phyloP scores from a whole-genome alignment of 768 basidiomycete species.

The Cystofilobasidium capitatum region DNA sequence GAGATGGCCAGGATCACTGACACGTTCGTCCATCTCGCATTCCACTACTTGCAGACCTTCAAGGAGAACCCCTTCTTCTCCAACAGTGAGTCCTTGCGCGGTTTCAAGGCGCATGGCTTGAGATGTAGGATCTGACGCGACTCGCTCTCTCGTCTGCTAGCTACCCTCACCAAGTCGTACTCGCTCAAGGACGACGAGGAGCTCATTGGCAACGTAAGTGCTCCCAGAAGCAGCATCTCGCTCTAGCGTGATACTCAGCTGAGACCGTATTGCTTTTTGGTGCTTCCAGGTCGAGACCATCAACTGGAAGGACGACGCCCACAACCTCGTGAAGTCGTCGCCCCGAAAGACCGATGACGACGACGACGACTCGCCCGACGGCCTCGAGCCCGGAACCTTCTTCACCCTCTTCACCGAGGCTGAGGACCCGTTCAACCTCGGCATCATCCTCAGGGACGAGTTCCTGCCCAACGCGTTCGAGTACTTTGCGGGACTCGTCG shows the following conservation, averaged over 20 bases:
- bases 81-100: conserved; percentile 1
- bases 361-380: conserved; percentile 18
- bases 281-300: conserved; percentile 8
- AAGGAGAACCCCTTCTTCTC: conserved; percentile 26
- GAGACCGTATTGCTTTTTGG: background rate
- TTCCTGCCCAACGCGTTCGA: conserved; percentile 16
- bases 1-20: background rate
- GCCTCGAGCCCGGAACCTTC: conserved; percentile 26
- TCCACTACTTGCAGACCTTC: conserved; percentile 13
- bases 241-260: background rate
- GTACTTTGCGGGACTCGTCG: conserved; percentile 23
- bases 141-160: background rate
- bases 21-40: background rate
- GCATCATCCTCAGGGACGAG: conserved; percentile 22
- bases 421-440: conserved; percentile 16
- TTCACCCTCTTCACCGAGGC: conserved; percentile 21
- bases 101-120: background rate
- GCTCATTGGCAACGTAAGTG: conserved; percentile 11
- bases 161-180: conserved; percentile 17
- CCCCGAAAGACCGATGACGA: conserved; percentile 9
- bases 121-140: background rate
- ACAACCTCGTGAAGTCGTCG: conserved; percentile 17
- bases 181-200: conserved; percentile 16
- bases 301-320: conserved; percentile 26
- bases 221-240: background rate